Evolutionary conservation across 805 yeast genomes (phyloP).

Genomic region (Wickerhamiella spandovensis): DNA sequence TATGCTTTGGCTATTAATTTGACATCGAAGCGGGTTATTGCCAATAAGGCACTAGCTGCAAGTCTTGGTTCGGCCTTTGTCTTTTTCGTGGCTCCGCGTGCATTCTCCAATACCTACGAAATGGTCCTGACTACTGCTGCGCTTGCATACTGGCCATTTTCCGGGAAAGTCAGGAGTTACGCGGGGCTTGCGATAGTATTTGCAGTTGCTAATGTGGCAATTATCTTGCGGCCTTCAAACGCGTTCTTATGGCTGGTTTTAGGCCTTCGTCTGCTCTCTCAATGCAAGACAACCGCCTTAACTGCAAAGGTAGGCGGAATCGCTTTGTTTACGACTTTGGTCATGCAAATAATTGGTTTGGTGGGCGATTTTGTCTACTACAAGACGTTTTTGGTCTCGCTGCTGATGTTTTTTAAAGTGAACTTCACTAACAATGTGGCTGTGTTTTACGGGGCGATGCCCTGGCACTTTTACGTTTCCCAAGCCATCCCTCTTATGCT

Average conservation of each 20-base stretch:
- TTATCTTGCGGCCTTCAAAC: constrained; percentile 76
- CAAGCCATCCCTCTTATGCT: constrained; percentile 75
- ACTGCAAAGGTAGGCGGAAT: background rate
- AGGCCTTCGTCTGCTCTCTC: constrained; percentile 29
- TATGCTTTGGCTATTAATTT: constrained; percentile 34
- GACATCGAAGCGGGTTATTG: constrained; percentile 10
- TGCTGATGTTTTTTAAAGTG: constrained; percentile 10
- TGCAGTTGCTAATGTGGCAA: constrained; percentile 43
- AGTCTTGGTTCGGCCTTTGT: constrained; percentile 62
- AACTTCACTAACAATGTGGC: constrained; percentile 8
- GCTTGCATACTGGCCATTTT: constrained; percentile 49
- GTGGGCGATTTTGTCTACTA: background rate
- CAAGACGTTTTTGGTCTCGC: constrained; percentile 1
- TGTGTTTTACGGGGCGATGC: constrained; percentile 55
- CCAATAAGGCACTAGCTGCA: constrained; percentile 29
- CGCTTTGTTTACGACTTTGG: background rate
- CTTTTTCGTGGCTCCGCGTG: constrained; percentile 66
- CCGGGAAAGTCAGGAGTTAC: background rate
- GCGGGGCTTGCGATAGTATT: constrained; percentile 28
- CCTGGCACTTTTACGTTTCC: constrained; percentile 69
- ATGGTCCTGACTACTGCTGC: constrained; percentile 55
- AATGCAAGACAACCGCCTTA: background rate
- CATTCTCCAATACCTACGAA: constrained; percentile 79
- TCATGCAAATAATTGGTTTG: background rate
- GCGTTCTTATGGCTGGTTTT: constrained; percentile 59